These are phyloP conservation scores for Blastocystis hominis DNA, from an alignment of 352 stramenopile species.

Conservation along the genomic window DNA sequence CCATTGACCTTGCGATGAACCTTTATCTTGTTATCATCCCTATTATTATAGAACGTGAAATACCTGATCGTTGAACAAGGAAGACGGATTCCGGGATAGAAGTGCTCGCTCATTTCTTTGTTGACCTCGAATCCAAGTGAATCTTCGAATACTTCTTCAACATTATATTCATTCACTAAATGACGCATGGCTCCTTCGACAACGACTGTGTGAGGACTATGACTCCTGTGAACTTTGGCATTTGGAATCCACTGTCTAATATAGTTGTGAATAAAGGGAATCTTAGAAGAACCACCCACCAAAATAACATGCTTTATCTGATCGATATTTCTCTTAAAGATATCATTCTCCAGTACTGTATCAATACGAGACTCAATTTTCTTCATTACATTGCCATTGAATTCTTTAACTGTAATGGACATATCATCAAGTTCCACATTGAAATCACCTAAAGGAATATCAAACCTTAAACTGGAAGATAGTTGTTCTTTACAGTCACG, in stretches of 20 bases:
- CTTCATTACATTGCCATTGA: not conserved
- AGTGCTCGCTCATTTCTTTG: not conserved
- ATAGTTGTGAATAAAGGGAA: not conserved
- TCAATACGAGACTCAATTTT: too few species aligned
- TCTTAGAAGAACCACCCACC: not conserved
- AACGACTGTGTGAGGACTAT: not conserved
- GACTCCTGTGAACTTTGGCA: not conserved
- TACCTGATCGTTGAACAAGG: not conserved
- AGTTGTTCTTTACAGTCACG: not conserved
- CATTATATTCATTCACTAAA: not conserved
- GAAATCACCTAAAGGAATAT: not conserved
- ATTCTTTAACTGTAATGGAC: not conserved
- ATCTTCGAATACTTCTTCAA: not conserved
- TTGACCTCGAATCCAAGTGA: not conserved
- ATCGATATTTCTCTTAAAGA: not conserved
- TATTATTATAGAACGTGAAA: not conserved
- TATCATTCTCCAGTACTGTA: too few species aligned
- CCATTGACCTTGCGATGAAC: not conserved
- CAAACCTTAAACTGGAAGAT: not conserved
- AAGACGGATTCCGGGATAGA: not conserved
- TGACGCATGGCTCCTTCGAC: not conserved
- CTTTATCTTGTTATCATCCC: not conserved
- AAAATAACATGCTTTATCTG: not conserved
- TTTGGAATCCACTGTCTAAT: not conserved
- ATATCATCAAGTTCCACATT: not conserved